Percentiles rank a stretch among this genome's conserved stretches.
Conservation (phyloP, 345 rosid species). For the Eucalyptus dawsonii region DNA sequence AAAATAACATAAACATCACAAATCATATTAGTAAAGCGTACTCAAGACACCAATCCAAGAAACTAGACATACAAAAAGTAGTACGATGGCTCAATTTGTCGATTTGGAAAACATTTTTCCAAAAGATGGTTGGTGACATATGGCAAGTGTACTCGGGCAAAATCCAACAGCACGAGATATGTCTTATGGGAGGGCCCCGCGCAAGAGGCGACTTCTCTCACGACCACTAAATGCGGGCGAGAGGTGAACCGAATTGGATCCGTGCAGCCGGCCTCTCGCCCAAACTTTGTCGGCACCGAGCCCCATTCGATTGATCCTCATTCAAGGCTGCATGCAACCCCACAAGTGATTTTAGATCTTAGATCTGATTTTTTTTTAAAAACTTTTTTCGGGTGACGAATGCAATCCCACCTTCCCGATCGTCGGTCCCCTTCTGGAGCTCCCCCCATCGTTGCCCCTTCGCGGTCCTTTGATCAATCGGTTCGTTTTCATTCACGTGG, state of each 20-base stretch:
- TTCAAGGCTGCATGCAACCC: background rate
- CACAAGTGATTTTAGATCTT: background rate
- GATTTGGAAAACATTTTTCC: no score
- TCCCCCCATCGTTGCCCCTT: background rate
- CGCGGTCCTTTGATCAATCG: background rate
- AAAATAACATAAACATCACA: no score
- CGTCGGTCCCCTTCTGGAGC: background rate
- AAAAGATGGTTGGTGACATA: no score
- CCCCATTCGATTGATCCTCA: background rate
- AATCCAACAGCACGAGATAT: background rate
- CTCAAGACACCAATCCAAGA: accelerated
- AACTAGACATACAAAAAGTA: no score
- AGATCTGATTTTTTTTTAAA: background rate
- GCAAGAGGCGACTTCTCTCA: background rate
- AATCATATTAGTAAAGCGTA: accelerated
- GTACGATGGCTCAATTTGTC: no score
- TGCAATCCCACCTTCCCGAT: background rate
- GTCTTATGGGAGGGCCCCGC: background rate
- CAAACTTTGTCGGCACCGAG: background rate
- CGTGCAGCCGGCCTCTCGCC: background rate
- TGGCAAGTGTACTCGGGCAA: background rate
- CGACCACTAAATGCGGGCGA: background rate
- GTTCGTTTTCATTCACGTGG: background rate
- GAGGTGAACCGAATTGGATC: background rate
- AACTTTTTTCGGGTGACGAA: background rate